Evolutionary conservation across 768 basidiomycete species (phyloP), one percentile per base, ranked within the genome.

Genomic region (Boletellus ananas): DNA sequence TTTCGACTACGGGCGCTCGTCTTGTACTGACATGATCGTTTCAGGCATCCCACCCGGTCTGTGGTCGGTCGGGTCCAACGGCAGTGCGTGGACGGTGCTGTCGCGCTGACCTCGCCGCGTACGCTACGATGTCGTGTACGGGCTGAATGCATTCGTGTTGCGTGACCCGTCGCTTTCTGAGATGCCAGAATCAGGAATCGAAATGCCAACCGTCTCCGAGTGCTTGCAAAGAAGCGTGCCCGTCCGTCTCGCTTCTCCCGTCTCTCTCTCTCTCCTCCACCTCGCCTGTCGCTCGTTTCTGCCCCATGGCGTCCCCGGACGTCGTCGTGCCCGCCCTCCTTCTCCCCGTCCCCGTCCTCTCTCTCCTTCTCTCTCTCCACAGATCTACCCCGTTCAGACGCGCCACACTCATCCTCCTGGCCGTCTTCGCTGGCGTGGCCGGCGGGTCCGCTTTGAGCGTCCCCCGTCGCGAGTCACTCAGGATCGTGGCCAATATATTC

Each of bases 251-350:
- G 6, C 18, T 18, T 6, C 52, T 53, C 38, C 37, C 23, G 7
- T 25, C 36, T 55, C 35, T 40, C 21, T 46, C 23, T 27, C 37
- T 21, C n/a, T 56, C 59, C 3, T 55, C 54, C 52, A 38, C 55
- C 47, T 29, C 29, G 29, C 10, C 29, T 35, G 58, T 55, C 61
- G 34, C 36, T 62, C 56, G 27, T 50, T 61, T 50, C 47, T 18
- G 12, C 49, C 29, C 44, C 41, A 64, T 66, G 63, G 42, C 63
- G 56, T 55, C 64, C 34, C 50, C 37, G 23, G 61, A 54, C 56
- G 56, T 61, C 54, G 49, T 70, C 49, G 50, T 51, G 8, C 29
- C 63, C n/a, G 55, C 57, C 47, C 63, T 68, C 39, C 58, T 64
- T 47, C 57, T 67, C 45, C 39, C 54, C 53, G 36, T 65, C 17